Percentiles rank a stretch among this genome's conserved stretches.
phyloP scores from a whole-genome alignment of 108 stramenopile genomes.

The Fragilaria crotonensis region DNA sequence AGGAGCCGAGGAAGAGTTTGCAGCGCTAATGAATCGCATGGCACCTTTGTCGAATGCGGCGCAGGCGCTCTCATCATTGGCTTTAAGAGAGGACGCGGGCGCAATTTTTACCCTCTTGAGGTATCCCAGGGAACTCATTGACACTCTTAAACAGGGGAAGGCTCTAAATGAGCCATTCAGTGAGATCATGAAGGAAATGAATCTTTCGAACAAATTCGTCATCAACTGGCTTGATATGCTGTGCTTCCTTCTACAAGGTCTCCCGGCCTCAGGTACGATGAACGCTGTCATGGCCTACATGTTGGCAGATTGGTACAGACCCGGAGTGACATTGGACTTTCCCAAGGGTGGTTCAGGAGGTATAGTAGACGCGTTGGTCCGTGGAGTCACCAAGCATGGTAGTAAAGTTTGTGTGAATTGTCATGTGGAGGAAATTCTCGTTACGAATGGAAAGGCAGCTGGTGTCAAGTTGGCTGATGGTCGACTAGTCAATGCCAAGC shows the following conservation, averaged over 20 bases:
- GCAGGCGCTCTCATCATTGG: slow-evolving; percentile 62
- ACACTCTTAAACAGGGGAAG: slow-evolving; percentile 52
- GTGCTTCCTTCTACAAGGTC: slow-evolving; percentile 84
- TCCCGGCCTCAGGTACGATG: slow-evolving; percentile 81
- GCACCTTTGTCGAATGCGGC: slow-evolving; percentile 62
- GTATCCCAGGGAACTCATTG: slow-evolving; percentile 60
- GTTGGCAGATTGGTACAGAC: slow-evolving; percentile 87
- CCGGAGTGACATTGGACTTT: slow-evolving; percentile 87
- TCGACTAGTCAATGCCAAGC: slow-evolving; percentile 47
- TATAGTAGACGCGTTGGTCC: slow-evolving; percentile 81
- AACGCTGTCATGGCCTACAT: slow-evolving; percentile 93
- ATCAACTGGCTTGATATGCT: slow-evolving; percentile 87
- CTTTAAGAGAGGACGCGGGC: slow-evolving; percentile 58
- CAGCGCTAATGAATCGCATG: slow-evolving; percentile 52
- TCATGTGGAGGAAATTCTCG: slow-evolving; percentile 77
- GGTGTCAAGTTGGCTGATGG: slow-evolving; percentile 74
- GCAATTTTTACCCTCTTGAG: slow-evolving; percentile 53
- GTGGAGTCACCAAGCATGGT: slow-evolving; percentile 71
- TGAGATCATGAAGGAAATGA: slow-evolving; percentile 61
- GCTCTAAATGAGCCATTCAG: slow-evolving; percentile 60
- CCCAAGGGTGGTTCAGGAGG: slow-evolving; percentile 83
- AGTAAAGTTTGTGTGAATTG: slow-evolving; percentile 45
- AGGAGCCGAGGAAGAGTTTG: slow-evolving; percentile 67
- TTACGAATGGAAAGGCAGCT: slow-evolving; percentile 67
- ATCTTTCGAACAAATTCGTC: slow-evolving; percentile 77